Base-by-base conservation (phyloP, 2,329 filamentous ascomycete species). In the Penicillium sp. region DNA sequence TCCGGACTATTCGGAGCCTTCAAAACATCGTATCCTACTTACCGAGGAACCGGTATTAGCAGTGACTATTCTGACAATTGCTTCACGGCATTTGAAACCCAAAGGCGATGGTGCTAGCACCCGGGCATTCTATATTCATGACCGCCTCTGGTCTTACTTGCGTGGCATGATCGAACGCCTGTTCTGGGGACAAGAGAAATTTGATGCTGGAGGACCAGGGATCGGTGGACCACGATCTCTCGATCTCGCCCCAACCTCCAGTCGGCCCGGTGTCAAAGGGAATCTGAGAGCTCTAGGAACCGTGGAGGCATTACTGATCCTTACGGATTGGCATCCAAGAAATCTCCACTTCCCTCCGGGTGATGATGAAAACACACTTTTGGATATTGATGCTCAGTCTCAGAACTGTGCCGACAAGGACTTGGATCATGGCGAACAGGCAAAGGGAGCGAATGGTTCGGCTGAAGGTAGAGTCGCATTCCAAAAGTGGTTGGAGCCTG, bases 241-340 rank as follows among this genome's bases (percentile, higher is more conserved):
- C 85, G 79, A 77, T 82, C 86, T 75, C 69, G 92, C 76, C 73
- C 77, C 81, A 14, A 73, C 81, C 2, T 77, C 78, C 15, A 77
- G 82, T 14, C 83, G 81, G 61, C 63, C 72, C 23, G 71, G 69
- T 41, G 70, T 85, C 54, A 89, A 89, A 68, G 89, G 89, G 20
- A 94, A 92, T 63, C 78, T 97, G 51, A 84, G 94, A 50, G 96
- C 93, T 0, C 78, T 99, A 3, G 94, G 94, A 15, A 97, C 93
- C 0, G 91, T 99, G 25, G 94, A 99, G 75, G 95, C 92, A 31
- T 77, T 99, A 29, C 86, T 99, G 80, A 88, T 99, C 25, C 79
- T 99, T 43, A 97, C 93, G 1, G 94, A 99, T 69, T 99, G 94
- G 93, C 93, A 97, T 72, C 94, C 94, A 4, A 86, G 93, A 6